A percentile compares a stretch with the other conserved stretches of the same genome.
phyloP scores from a whole-genome alignment of 2,329 filamentous ascomycete genomes.

The Moelleriella libera region DNA sequence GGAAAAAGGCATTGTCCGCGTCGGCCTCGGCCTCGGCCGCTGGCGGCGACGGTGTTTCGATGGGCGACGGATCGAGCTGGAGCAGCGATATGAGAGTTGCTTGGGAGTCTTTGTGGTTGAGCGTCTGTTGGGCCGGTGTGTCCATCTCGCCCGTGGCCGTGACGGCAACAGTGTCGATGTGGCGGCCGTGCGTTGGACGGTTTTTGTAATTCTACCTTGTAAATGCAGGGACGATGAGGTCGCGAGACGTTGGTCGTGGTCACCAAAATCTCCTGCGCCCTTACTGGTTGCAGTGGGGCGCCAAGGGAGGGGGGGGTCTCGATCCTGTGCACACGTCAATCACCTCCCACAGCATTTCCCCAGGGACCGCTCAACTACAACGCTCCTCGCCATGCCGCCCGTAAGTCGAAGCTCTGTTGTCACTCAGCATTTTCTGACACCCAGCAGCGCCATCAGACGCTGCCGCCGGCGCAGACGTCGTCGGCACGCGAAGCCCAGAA shows the following conservation, averaged over 20 bases:
- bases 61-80: constrained; percentile 71
- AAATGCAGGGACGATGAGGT: neutral
- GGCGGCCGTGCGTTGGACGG: too few species aligned
- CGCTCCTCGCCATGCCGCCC: constrained; percentile 33
- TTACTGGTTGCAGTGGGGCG: neutral
- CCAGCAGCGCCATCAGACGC: constrained; percentile 39
- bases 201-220: too few species aligned
- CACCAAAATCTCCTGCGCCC: neutral
- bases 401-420: constrained; percentile 20
- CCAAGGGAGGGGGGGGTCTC: too few species aligned
- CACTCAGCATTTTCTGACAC: constrained; percentile 18
- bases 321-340: neutral
- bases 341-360: neutral
- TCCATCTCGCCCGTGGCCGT: constrained; percentile 4
- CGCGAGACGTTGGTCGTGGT: neutral
- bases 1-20: constrained; percentile 17
- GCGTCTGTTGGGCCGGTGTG: constrained; percentile 1
- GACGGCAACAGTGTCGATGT: too few species aligned
- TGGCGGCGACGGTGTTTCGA: constrained; percentile 36
- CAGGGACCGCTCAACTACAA: neutral
- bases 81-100: constrained; percentile 52
- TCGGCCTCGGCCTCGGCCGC: constrained; percentile 6
- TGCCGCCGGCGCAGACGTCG: constrained; percentile 42
- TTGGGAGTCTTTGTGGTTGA: constrained; percentile 25
- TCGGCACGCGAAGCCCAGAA: constrained; percentile 63